phyloP scores from a whole-genome alignment of 345 rosid genomes.

The Reutealis trisperma region DNA sequence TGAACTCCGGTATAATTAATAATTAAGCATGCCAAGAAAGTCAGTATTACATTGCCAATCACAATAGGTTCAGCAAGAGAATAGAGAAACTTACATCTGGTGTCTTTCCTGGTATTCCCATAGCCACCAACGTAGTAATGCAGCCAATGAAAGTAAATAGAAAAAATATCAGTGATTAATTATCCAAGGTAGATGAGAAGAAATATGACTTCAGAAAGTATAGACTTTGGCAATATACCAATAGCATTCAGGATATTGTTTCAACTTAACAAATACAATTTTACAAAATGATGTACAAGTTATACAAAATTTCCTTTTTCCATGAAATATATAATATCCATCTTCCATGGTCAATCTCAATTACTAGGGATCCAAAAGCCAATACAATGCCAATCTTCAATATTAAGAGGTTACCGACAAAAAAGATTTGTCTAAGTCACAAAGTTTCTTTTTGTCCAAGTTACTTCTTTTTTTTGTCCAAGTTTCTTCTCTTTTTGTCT shows the following conservation, averaged over 20 bases:
- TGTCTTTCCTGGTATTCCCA: slow-evolving; percentile 56
- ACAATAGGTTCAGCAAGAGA: slow-evolving; percentile 4
- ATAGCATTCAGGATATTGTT: background rate
- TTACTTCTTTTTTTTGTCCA: no score
- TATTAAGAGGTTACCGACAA: no score
- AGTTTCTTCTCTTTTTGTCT: no score
- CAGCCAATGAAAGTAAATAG: slow-evolving; percentile 12
- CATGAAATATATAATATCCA: background rate
- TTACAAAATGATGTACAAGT: background rate
- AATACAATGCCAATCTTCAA: background rate
- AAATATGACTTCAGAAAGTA: background rate
- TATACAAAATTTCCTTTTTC: background rate
- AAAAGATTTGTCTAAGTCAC: no score
- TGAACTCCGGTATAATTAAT: background rate
- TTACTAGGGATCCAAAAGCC: background rate
- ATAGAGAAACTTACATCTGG: slow-evolving; percentile 55
- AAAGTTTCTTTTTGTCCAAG: no score
- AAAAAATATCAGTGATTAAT: slow-evolving; percentile 16
- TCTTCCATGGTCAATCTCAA: background rate
- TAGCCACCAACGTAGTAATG: slow-evolving; percentile 17
- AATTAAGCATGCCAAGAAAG: background rate
- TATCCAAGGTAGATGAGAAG: background rate
- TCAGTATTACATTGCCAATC: background rate
- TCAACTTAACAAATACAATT: background rate
- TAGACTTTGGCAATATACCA: background rate